Base-by-base conservation (phyloP, 352 stramenopile species). In the Phytophthora sp. region DNA sequence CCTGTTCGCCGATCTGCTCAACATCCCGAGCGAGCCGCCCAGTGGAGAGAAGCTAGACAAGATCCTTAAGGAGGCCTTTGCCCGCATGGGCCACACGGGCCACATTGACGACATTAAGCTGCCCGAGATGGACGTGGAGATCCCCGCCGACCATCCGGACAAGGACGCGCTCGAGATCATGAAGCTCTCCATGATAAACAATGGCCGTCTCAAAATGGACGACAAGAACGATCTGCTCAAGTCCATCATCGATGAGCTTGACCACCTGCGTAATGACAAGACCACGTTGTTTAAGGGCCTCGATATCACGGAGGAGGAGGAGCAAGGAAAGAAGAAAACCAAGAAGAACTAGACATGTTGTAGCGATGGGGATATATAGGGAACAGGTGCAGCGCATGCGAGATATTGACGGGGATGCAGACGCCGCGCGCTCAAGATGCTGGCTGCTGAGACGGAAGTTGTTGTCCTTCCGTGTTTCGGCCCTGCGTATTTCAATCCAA, bases 111-210 rank as follows among this genome's bases (percentile, higher is more conserved):
- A 89, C 35, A 74, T 94, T 20, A 66, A 90, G 56, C 69, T 96
- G 63, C 88, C 88, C 7, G 66, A 88, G 62, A 91, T 96, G 46
- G 79, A 73, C 52, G 84, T 96, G 21, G 24, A 77, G 31, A 81
- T 96, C 50, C 72, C 83, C 6, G 68, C 71, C 13, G 77, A 89
- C 33, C 68, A 96, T 69, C 80, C 83, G 30, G 87, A 96, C 71
- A 81, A 79, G 70, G 82, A 94, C 21, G 86, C 86, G 21, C 76
- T 96, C 7, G 84, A 92, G 74, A 89, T 94, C 72, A 96, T 96
- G 88, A 94, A 94, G 80, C 76, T 93, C 35, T 91, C 88, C 55
- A 79, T 96, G 64, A 75, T 93, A 59, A 96, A 96, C 78, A 96
- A 96, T 66, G 88, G 88, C 41, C 88, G 85, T 58, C 87, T 96